These are phyloP conservation scores for Tubosaeta brunneosetosa DNA, from an alignment of 768 basidiomycete genomes.

Conservation along the genomic window DNA sequence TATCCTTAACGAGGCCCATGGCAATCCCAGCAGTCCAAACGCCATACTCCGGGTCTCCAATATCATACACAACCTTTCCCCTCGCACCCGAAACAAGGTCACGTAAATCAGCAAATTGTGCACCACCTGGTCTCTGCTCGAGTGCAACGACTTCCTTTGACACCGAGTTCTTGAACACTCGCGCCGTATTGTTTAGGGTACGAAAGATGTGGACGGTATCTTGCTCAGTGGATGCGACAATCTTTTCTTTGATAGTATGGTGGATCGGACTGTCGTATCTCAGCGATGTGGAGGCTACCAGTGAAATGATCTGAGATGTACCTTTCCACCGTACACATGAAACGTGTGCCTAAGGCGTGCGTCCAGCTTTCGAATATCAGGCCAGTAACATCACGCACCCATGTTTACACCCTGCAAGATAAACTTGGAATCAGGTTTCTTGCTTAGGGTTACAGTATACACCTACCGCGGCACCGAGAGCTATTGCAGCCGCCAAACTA, in stretches of 20 bases:
- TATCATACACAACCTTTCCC: slow-evolving; percentile 72
- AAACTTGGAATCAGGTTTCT: neutral
- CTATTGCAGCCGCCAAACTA: slow-evolving; percentile 76
- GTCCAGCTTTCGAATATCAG: neutral
- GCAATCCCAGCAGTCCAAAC: slow-evolving; percentile 74
- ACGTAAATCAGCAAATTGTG: slow-evolving; percentile 80
- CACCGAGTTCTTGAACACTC: slow-evolving; percentile 85
- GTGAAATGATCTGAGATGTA: slow-evolving; percentile 23
- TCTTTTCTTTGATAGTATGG: slow-evolving; percentile 84
- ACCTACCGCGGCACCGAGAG: slow-evolving; percentile 76
- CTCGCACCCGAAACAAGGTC: slow-evolving; percentile 72
- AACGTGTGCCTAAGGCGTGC: slow-evolving; percentile 56
- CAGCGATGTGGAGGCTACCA: neutral
- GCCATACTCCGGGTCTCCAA: slow-evolving; percentile 81
- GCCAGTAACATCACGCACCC: slow-evolving; percentile 36
- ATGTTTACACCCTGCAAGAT: slow-evolving; percentile 73
- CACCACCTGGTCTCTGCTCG: slow-evolving; percentile 76
- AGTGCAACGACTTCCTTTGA: slow-evolving; percentile 80
- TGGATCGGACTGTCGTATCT: slow-evolving; percentile 65
- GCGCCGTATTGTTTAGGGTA: slow-evolving; percentile 74
- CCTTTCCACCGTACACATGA: slow-evolving; percentile 90
- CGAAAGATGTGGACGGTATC: slow-evolving; percentile 91
- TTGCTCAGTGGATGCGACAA: slow-evolving; percentile 75
- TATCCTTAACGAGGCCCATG: slow-evolving; percentile 74
- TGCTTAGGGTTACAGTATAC: neutral